phyloP scores from a whole-genome alignment of 495 filamentous ascomycete species.

The Aspergillus leporis region DNA sequence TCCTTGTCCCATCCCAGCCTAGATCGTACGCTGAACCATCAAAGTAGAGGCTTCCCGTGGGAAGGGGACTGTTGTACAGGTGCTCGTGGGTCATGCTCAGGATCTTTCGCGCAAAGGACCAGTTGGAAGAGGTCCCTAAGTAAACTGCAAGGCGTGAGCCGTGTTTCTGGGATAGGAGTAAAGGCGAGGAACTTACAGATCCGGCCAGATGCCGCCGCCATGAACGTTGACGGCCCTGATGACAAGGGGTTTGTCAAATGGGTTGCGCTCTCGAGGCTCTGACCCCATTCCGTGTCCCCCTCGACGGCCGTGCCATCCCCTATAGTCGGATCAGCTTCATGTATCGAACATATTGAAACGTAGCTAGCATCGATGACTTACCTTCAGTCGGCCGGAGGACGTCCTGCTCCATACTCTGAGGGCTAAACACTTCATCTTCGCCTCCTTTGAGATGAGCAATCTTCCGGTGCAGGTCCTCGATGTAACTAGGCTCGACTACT shows the following conservation, averaged over 20 bases:
- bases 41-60: conserved; percentile 37
- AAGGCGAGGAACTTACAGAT: conserved; percentile 24
- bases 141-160: conserved; percentile 29
- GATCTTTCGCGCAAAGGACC: conserved; percentile 45
- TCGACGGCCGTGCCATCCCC: not conserved
- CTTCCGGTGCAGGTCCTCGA: conserved; percentile 39
- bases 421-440: conserved; percentile 19
- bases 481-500: conserved; percentile 27
- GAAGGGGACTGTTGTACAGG: conserved; percentile 34
- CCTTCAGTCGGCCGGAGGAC: conserved; percentile 8
- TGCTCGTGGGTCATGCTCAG: conserved; percentile 41
- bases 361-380: not conserved
- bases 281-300: conserved; percentile 6
- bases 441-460: conserved; percentile 28
- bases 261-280: conserved; percentile 16
- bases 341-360: not conserved
- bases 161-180: not conserved
- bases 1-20: conserved; percentile 40
- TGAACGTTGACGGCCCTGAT: conserved; percentile 36
- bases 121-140: conserved; percentile 47
- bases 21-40: conserved; percentile 43
- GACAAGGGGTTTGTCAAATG: conserved; percentile 41
- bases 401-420: conserved; percentile 14
- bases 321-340: not conserved
- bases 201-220: conserved; percentile 32